Base-by-base conservation (phyloP, 2,329 filamentous ascomycete species). In the Bipolaris victoriae region DNA sequence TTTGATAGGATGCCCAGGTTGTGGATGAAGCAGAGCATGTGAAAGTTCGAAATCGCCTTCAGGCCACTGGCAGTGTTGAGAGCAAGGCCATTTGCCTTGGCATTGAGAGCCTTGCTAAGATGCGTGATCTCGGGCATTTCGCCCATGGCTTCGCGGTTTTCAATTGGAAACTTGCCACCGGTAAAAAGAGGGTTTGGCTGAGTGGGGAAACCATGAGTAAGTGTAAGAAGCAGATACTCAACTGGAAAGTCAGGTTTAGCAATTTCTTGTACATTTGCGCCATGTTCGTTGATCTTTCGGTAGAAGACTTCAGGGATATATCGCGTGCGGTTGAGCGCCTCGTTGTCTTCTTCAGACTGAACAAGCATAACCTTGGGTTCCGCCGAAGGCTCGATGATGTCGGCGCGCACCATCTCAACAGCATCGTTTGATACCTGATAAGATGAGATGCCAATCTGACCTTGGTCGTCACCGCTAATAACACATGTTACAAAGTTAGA, bases 221-320 rank as follows among this genome's bases (percentile, higher is more conserved):
- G 84, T 7, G 95, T 98, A 60, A 98, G 91, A 55, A 98, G 88
- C 33, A 99, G 85, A 75, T 98, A 99, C 75, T 99, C 95, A 47
- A 97, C 93, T 0, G 95, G 95, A 76, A 99, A 99, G 44, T 90
- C 88, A 0, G 95, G 95, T 74, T 97, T 98, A 22, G 95, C 95
- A 68, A 97, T 98, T 77, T 98, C 92, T 75, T 97, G 95, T 7
- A 98, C 95, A 67, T 94, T 97, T 63, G 90, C 91, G 33, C 93
- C 93, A 73, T 99, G 97, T 76, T 99, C 94, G 77, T 99, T 99
- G 77, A 97, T 92, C 66, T 87, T 88, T 60, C 94, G 88, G 80
- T 96, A 99, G 78, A 98, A 99, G 4, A 99, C 94, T 71, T 99
- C 95, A 0, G 95, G 95, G 20, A 99, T 96, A 73, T 99, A 99